phyloP scores from a whole-genome alignment of 140 eudicot species.

The Anethum foeniculum region DNA sequence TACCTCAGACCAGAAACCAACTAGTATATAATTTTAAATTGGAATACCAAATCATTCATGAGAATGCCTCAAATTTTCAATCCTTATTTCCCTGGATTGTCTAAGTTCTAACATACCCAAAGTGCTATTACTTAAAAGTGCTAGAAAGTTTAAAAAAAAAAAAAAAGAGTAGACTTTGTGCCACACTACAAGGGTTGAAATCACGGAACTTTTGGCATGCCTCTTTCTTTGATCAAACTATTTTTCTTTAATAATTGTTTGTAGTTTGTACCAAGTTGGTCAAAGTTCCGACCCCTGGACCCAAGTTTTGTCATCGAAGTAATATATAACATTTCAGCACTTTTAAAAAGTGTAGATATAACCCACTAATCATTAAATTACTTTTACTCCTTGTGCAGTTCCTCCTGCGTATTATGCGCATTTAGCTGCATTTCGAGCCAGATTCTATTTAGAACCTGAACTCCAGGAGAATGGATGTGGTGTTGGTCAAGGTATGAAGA shows the following conservation, averaged over 20 bases:
- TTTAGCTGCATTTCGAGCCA: slow-evolving; percentile 78
- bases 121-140: background rate
- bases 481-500: slow-evolving; percentile 21
- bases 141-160: no score
- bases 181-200: background rate
- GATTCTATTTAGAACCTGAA: slow-evolving; percentile 75
- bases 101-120: background rate
- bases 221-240: background rate
- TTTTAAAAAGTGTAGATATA: background rate
- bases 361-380: background rate
- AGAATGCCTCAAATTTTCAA: background rate
- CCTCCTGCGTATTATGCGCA: slow-evolving; percentile 93
- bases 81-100: background rate
- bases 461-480: slow-evolving; percentile 29
- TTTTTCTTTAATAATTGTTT: background rate
- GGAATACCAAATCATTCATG: background rate
- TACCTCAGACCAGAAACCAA: background rate
- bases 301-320: background rate
- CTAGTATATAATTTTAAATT: background rate
- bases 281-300: background rate
- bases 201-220: background rate
- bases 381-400: slow-evolving; percentile 31
- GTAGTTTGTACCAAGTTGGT: background rate
- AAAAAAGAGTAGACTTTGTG: no score
- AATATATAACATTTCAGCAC: background rate